A percentile compares a stretch with the other conserved stretches of the same genome.
Evolutionary conservation across 345 rosid genomes (phyloP).

Genomic region (Citrus inodora): DNA sequence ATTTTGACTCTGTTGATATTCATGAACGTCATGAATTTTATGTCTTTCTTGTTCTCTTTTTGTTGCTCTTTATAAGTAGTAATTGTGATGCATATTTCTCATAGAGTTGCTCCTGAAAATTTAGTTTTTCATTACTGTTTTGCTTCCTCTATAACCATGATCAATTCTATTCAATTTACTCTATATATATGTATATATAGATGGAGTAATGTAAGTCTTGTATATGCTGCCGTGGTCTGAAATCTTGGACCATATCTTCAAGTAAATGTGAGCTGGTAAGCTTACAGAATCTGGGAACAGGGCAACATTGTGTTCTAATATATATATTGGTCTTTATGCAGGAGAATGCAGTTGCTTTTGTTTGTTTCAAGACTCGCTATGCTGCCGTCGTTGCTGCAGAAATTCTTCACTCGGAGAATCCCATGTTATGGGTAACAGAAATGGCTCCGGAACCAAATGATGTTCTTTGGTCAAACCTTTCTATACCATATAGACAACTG

Average conservation of each 20-base stretch:
- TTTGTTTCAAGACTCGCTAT: constrained; percentile 83
- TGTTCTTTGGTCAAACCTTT: constrained; percentile 85
- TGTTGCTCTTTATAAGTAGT: neutral
- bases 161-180: too few relatives aligned
- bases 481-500: constrained; percentile 72
- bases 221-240: neutral
- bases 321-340: constrained; percentile 25
- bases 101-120: too few relatives aligned
- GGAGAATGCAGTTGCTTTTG: constrained; percentile 93
- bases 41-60: neutral
- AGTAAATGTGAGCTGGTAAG: neutral
- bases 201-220: neutral
- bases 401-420: constrained; percentile 80
- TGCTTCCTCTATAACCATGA: too few relatives aligned
- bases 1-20: neutral
- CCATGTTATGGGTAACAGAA: constrained; percentile 93
- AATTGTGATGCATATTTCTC: neutral
- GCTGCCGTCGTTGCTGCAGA: constrained; percentile 80
- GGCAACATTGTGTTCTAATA: neutral
- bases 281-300: neutral
- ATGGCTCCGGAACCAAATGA: constrained; percentile 93
- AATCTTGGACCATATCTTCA: constrained; percentile 4
- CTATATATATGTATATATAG: too few relatives aligned
- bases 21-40: neutral
- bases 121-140: too few relatives aligned